phyloP scores from a whole-genome alignment of 2,329 filamentous ascomycete species.

The Zymoseptoria passerinii region DNA sequence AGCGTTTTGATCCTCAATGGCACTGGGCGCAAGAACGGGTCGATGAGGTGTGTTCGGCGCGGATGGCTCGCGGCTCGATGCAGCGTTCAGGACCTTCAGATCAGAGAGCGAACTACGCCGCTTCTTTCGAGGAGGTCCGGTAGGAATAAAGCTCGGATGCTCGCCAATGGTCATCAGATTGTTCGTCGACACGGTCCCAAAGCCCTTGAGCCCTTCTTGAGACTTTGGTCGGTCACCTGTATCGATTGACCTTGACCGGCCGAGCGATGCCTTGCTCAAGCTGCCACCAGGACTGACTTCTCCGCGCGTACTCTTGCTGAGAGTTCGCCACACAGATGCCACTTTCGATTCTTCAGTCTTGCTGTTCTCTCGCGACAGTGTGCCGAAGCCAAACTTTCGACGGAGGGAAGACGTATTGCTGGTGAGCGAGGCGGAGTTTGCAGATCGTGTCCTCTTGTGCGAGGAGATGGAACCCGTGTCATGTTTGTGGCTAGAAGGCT shows the following conservation, averaged over 20 bases:
- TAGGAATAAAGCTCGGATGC: slow-evolving; percentile 37
- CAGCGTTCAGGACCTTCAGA: slow-evolving; percentile 58
- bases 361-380: slow-evolving; percentile 67
- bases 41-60: slow-evolving; percentile 19
- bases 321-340: slow-evolving; percentile 72
- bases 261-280: slow-evolving; percentile 58
- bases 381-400: slow-evolving; percentile 72
- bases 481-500: slow-evolving; percentile 13
- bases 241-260: slow-evolving; percentile 72
- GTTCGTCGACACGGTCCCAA: slow-evolving; percentile 19
- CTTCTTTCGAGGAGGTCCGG: slow-evolving; percentile 58
- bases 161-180: slow-evolving; percentile 45
- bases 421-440: slow-evolving; percentile 64
- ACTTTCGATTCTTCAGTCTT: slow-evolving; percentile 63
- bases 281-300: slow-evolving; percentile 53
- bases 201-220: slow-evolving; percentile 43
- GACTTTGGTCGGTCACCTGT: slow-evolving; percentile 48
- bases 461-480: slow-evolving; percentile 16
- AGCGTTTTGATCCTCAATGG: slow-evolving; percentile 22
- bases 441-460: slow-evolving; percentile 49
- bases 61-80: slow-evolving; percentile 17
- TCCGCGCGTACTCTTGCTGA: slow-evolving; percentile 68
- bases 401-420: slow-evolving; percentile 83
- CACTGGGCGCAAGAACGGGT: slow-evolving; percentile 8
- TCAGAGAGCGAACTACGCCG: slow-evolving; percentile 87